These are phyloP conservation scores for Mucuna pruriens DNA, from an alignment of 306 rosid genomes.

Conservation along the genomic window DNA sequence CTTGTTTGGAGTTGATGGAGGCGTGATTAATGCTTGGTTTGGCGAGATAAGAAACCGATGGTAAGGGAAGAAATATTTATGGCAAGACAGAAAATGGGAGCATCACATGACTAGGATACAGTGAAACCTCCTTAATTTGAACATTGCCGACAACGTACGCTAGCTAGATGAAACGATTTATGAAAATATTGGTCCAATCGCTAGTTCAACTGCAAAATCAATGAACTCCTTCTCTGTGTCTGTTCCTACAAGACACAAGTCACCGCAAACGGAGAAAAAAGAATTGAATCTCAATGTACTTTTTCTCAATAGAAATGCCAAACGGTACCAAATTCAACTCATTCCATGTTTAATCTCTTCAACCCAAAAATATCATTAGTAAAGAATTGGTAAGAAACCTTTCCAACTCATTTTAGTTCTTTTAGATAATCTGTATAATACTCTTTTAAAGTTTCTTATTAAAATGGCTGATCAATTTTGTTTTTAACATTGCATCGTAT, in stretches of 20 bases:
- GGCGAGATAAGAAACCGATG: conserved; percentile 14
- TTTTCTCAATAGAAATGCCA: neutral
- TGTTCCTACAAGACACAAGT: neutral
- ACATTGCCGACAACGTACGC: conserved; percentile 37
- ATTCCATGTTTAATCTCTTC: neutral
- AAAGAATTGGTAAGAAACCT: neutral
- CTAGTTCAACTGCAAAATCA: neutral
- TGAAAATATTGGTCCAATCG: neutral
- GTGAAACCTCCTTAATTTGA: conserved; percentile 1
- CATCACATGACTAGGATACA: neutral
- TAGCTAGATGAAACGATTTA: conserved; percentile 13
- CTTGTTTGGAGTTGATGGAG: neutral
- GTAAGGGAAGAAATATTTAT: neutral
- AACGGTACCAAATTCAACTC: neutral
- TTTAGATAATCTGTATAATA: neutral
- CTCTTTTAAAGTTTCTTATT: neutral
- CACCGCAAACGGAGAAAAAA: neutral
- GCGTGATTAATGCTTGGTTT: neutral
- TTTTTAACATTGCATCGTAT: neutral
- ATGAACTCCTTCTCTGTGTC: neutral
- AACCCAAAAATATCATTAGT: neutral
- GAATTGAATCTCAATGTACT: neutral
- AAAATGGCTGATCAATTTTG: neutral
- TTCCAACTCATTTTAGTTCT: neutral
- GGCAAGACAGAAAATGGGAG: neutral